These are phyloP conservation scores for Clonostachys rosea DNA, from an alignment of 2,329 filamentous ascomycete species.

Conservation along the genomic window DNA sequence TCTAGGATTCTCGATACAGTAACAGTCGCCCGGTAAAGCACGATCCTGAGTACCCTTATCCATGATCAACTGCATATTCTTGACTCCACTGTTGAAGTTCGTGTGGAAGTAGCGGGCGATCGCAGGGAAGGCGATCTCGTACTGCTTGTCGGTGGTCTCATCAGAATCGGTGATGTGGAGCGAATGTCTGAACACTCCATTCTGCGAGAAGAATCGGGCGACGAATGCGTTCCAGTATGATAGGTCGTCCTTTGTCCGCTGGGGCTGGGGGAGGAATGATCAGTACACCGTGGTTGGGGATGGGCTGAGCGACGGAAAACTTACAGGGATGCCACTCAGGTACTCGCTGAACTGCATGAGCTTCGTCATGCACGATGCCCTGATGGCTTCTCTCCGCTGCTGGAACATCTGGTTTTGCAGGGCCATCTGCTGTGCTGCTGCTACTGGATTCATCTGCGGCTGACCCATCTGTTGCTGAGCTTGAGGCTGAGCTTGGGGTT, in stretches of 20 bases:
- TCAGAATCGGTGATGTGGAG: slow-evolving; percentile 54
- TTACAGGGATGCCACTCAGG: slow-evolving; percentile 51
- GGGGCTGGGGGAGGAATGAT: slow-evolving; percentile 29
- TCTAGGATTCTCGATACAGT: slow-evolving; percentile 70
- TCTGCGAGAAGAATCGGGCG: slow-evolving; percentile 71
- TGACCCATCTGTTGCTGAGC: slow-evolving; percentile 15
- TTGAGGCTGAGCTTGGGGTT: slow-evolving; percentile 20
- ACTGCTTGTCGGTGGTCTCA: slow-evolving; percentile 66
- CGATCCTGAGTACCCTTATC: slow-evolving; percentile 59
- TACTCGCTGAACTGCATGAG: slow-evolving; percentile 60
- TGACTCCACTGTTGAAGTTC: slow-evolving; percentile 82
- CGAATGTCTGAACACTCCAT: slow-evolving; percentile 72
- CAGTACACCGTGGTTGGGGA: not conserved
- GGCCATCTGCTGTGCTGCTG: slow-evolving; percentile 26
- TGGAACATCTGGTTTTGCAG: slow-evolving; percentile 27
- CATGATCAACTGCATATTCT: slow-evolving; percentile 79
- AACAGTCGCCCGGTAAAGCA: slow-evolving; percentile 55
- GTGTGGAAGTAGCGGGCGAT: slow-evolving; percentile 87
- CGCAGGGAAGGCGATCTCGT: slow-evolving; percentile 78
- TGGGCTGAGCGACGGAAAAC: slow-evolving; percentile 6
- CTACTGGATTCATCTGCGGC: slow-evolving; percentile 17
- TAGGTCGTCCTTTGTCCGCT: slow-evolving; percentile 63
- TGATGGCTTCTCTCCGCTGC: slow-evolving; percentile 46
- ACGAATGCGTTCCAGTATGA: slow-evolving; percentile 79
- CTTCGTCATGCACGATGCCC: slow-evolving; percentile 53